Evolutionary conservation across 2,329 filamentous ascomycete genomes (phyloP), one percentile per base, ranked within the genome.

Genomic region (Penicillium sp.): DNA sequence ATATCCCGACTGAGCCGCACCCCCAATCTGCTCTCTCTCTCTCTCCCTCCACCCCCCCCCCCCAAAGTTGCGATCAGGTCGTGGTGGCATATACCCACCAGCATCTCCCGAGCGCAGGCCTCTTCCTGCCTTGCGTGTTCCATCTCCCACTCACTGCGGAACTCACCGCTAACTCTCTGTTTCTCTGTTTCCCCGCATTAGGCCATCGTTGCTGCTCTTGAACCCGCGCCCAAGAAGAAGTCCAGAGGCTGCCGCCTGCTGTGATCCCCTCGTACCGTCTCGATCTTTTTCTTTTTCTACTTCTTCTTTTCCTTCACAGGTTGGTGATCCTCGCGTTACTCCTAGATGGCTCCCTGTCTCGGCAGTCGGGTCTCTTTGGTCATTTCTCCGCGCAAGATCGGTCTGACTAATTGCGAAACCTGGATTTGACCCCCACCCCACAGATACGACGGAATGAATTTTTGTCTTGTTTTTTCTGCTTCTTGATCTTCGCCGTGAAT

Each of bases 201-300:
- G 90, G 91, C 91, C 27, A 97, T 97, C 63, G 91, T 97, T 56
- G 91, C 91, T 55, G 91, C 91, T 37, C 78, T 97, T 56, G 91
- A 97, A 73, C 91, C 91, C 38, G 79, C 83, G 51, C 83, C 84
- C 46, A 93, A 91, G 79, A 90, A 88, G 77, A 85, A 81, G 73
- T 78, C 80, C 70, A 85, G 80, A 69, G 53, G 56, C 37, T 90
- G 86, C 71, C 74, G 82, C 57, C 71, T 90, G 67, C 79, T 90
- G 66, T 90, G 75, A 75, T 44, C 44, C 37, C 26, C 44, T 40
- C 38, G 43, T 40, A 29, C 48, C 43, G 34, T 47, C 39, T 29
- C 45, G 43, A 36, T 47, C 39, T 29, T 45, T 48, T 51, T 32
- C 29, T 32, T 32, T 5, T 11, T 11, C 11, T 32, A 8, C 29